A percentile compares a stretch with the other conserved stretches of the same genome.
phyloP scores from a whole-genome alignment of 257 asterid species.

The Solanum bukasovii region DNA sequence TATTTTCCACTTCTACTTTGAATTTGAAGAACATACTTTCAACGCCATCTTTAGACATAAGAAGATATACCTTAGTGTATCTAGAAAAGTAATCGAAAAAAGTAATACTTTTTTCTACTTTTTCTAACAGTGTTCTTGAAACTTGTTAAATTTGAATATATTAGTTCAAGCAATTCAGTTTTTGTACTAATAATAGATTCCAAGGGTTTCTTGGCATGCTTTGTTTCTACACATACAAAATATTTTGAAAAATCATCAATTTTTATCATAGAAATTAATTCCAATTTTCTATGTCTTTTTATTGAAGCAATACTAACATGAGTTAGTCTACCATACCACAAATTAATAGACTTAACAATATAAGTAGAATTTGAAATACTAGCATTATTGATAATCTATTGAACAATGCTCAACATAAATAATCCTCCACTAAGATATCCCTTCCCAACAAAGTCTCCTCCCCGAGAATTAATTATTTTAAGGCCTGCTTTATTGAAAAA shows the following conservation, averaged over 20 bases:
- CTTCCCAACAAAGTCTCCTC: neutral
- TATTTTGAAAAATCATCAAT: too few species aligned
- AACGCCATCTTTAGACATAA: neutral
- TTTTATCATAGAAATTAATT: neutral
- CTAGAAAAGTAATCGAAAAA: neutral
- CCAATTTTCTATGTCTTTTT: neutral
- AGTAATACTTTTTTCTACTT: too few species aligned
- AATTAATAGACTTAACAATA: neutral
- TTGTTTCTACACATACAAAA: too few species aligned
- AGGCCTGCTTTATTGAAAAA: neutral
- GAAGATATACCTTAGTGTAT: neutral
- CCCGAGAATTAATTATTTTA: neutral
- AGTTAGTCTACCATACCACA: neutral
- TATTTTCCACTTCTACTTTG: neutral
- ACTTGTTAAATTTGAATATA: neutral
- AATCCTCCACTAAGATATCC: neutral
- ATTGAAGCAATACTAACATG: neutral
- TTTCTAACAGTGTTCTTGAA: neutral
- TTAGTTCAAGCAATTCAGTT: too few species aligned
- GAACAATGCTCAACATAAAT: neutral
- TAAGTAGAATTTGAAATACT: neutral
- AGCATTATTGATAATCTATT: neutral
- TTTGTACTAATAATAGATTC: neutral
- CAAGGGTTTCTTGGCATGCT: neutral
- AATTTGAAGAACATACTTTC: neutral